Percentiles rank a stretch among this genome's conserved stretches.
phyloP scores from a whole-genome alignment of 108 stramenopile genomes.

The Parietichytrium sp. region DNA sequence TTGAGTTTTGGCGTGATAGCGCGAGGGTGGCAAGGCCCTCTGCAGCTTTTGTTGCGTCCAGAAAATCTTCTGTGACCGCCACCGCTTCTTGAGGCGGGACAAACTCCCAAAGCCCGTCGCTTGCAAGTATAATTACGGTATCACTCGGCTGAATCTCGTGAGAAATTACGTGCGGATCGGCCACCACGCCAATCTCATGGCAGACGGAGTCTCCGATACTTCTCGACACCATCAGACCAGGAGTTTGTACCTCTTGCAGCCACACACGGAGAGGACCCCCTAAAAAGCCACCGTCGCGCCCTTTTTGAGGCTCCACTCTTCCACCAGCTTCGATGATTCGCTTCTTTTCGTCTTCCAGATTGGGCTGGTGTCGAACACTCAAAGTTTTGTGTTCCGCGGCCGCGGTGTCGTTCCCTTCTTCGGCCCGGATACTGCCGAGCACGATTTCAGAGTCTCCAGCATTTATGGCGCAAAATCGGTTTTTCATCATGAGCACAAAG shows the following conservation, averaged over 20 bases:
- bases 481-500: neutral
- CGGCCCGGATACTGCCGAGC: neutral
- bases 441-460: neutral
- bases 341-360: neutral
- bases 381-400: neutral
- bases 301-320: neutral
- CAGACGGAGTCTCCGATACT: constrained; percentile 20
- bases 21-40: constrained; percentile 5
- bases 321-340: constrained; percentile 5
- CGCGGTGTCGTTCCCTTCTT: neutral
- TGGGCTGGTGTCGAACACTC: neutral
- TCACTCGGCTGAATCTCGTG: neutral
- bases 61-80: neutral
- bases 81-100: neutral
- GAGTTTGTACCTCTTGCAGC: constrained; percentile 4
- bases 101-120: constrained; percentile 35
- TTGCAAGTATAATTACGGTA: constrained; percentile 11
- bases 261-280: constrained; percentile 10
- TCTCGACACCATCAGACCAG: constrained; percentile 15
- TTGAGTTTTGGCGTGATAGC: neutral
- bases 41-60: neutral
- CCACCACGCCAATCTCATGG: neutral
- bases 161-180: neutral
- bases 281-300: constrained; percentile 3
- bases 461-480: neutral